phyloP scores from a whole-genome alignment of 1,139 yeast genomes.

The Pichia sp. region DNA sequence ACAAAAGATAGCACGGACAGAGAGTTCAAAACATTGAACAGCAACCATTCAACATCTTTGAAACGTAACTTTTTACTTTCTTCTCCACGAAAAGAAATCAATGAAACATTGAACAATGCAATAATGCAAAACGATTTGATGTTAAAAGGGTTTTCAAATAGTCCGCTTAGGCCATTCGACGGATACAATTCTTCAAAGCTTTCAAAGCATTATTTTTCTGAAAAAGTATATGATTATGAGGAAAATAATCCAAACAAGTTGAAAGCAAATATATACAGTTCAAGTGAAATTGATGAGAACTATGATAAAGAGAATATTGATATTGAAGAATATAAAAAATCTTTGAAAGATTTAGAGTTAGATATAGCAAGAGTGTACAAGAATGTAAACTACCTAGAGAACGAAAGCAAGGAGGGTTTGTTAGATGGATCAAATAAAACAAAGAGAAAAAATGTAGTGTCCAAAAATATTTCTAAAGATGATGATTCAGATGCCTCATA shows the following conservation, averaged over 20 bases:
- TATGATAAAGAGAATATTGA: too few relatives aligned
- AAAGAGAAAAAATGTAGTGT: not conserved
- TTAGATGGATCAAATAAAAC: not conserved
- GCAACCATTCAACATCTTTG: conserved; percentile 1
- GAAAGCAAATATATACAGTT: not conserved
- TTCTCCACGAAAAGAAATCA: conserved; percentile 8
- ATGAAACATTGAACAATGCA: conserved; percentile 4
- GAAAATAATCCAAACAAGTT: not conserved
- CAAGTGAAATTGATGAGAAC: not conserved
- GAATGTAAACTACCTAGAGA: not conserved
- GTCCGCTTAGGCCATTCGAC: not conserved
- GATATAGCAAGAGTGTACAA: not conserved
- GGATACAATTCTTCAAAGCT: not conserved
- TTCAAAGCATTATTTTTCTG: not conserved
- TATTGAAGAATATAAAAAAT: not conserved
- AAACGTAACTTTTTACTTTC: conserved; percentile 1
- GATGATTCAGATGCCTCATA: not conserved
- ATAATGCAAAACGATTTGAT: not conserved
- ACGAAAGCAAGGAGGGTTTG: not conserved
- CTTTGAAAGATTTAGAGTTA: not conserved
- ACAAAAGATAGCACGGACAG: not conserved
- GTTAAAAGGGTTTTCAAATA: not conserved
- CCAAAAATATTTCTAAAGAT: too few relatives aligned
- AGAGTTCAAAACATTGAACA: conserved; percentile 7
- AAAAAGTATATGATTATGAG: not conserved